Percentiles rank a stretch among this genome's conserved stretches.
Conservation (phyloP, 116 monocot species). For the Papilionanthe hybrid region DNA sequence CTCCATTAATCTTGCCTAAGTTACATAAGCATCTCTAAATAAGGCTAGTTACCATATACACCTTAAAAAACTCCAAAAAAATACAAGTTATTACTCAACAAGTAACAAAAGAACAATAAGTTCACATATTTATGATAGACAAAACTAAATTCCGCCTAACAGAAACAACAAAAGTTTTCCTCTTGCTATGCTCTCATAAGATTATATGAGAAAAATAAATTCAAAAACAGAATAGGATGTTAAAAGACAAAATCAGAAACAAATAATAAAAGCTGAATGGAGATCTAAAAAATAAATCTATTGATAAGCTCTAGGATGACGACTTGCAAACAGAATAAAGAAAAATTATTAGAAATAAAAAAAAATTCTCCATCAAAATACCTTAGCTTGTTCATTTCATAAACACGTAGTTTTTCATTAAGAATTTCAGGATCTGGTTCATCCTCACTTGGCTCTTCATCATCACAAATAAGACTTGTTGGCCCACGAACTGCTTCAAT, state of each 20-base stretch:
- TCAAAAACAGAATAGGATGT: background rate
- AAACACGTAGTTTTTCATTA: constrained; percentile 63
- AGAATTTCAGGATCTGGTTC: constrained; percentile 31
- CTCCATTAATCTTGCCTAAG: too few relatives aligned
- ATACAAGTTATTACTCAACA: background rate
- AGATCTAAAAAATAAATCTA: background rate
- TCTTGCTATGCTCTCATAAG: background rate
- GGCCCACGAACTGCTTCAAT: constrained; percentile 68
- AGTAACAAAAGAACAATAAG: background rate
- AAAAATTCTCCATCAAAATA: constrained; percentile 5
- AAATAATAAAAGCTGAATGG: too few relatives aligned
- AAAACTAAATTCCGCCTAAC: background rate
- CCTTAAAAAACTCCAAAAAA: background rate
- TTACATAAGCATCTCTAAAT: background rate
- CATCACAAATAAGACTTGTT: constrained; percentile 41
- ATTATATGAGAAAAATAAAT: background rate
- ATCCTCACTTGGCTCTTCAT: constrained; percentile 24
- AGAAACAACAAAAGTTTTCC: background rate
- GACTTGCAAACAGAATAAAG: background rate
- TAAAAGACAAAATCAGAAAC: background rate
- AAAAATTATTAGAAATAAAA: background rate
- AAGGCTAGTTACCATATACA: background rate
- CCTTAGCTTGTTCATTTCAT: constrained; percentile 90
- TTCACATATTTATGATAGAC: background rate
- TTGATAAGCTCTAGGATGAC: background rate